Evolutionary conservation across 345 rosid genomes (phyloP), one percentile per base, ranked within the genome.

Genomic region (Acer yangbiense): DNA sequence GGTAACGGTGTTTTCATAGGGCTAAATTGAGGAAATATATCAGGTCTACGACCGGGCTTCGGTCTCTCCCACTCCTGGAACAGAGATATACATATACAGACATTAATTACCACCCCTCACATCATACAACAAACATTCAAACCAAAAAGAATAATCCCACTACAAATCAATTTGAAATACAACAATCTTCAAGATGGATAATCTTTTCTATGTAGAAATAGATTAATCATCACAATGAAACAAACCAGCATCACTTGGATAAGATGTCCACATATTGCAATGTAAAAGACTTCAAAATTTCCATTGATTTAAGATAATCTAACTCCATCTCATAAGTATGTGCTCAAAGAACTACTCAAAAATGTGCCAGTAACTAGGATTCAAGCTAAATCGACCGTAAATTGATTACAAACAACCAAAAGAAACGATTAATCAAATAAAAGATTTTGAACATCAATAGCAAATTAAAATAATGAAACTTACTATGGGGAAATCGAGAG

Each of bases 1-100:
- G 97, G 97, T 57, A 90, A 87, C 1, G 94, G 94, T 80, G 94
- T 90, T 83, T 89, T 92, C 93, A 92, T 88, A 0, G 94, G 97
- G 54, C 94, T 90, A 81, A 90, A 92, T 77, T 90, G 88, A 0
- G 97, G 94, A 54, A 90, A 88, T 73, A 88, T 89, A 62, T 92
- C 97, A 70, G 92, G 90, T 68, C 97, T 89, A 73, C 94, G 87
- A 64, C 90, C 94, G 13, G 97, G 94, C 80, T 88, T 90, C 7
- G 91, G 94, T 79, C 87, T 88, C 72, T 89, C 91, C 97, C 94
- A 90, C 62, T 92, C 97, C 93, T 90, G 83, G 68, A 76, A 84
- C 52, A 55, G 7, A 18, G 29, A 85, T 44, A 71, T 52, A 43
- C 46, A 43, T 43, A 43, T 43, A 39, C n/a, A 63, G 17, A 21